phyloP scores from a whole-genome alignment of 139 green algal species.

The Pseudopediastrum boryanum region DNA sequence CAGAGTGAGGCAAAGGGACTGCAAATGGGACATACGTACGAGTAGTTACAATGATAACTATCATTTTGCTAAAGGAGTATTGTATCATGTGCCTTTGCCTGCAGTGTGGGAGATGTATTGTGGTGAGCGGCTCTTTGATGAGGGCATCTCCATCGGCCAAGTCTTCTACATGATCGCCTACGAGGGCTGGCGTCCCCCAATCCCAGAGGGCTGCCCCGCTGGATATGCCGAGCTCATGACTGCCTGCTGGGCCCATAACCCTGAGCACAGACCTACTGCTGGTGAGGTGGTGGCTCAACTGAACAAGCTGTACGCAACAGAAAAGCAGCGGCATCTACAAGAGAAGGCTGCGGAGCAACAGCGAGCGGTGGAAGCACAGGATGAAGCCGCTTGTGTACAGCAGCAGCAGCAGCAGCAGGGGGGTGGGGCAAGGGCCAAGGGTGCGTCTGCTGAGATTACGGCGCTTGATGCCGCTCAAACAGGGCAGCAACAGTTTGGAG shows the following conservation, averaged over 20 bases:
- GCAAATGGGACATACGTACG: background rate
- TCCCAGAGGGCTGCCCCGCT: conserved; percentile 32
- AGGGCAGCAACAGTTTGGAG: too few relatives aligned
- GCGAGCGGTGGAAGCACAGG: too few relatives aligned
- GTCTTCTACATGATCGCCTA: conserved; percentile 42
- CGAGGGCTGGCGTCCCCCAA: background rate
- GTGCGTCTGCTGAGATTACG: background rate
- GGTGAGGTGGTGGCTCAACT: background rate
- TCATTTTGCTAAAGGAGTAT: background rate
- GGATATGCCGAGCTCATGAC: conserved; percentile 36
- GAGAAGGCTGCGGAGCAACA: background rate
- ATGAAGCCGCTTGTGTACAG: too few relatives aligned
- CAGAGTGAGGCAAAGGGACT: too few relatives aligned
- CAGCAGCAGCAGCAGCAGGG: too few relatives aligned
- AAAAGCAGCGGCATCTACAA: background rate
- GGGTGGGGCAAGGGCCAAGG: background rate
- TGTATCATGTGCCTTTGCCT: background rate
- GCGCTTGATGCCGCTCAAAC: too few relatives aligned
- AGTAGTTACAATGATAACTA: background rate
- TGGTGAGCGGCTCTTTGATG: conserved; percentile 30
- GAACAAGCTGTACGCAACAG: background rate
- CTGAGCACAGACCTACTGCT: background rate
- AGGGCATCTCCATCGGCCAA: conserved; percentile 31
- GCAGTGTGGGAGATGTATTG: conserved; percentile 51
- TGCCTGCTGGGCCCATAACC: conserved; percentile 36